These are phyloP conservation scores for Cynanchum wilfordii DNA, from an alignment of 257 asterid genomes.

Conservation along the genomic window DNA sequence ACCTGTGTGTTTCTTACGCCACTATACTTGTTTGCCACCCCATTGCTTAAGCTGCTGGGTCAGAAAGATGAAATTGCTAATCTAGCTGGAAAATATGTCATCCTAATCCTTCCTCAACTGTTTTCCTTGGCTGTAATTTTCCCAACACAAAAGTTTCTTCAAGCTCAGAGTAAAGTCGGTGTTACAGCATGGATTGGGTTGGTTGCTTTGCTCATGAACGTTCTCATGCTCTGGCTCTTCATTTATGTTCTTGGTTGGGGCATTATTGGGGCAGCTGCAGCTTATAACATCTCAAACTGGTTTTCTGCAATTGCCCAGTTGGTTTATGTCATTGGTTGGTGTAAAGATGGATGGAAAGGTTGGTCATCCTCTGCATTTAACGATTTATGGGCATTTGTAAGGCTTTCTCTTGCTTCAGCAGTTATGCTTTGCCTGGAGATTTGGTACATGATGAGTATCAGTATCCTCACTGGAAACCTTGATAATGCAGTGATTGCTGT, in stretches of 20 bases:
- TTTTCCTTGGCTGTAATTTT: constrained; percentile 51
- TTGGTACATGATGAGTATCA: constrained; percentile 83
- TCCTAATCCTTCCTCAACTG: constrained; percentile 55
- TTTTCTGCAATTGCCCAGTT: constrained; percentile 43
- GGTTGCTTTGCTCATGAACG: constrained; percentile 35
- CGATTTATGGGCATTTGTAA: constrained; percentile 73
- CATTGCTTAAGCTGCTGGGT: constrained; percentile 60
- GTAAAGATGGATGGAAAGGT: constrained; percentile 87
- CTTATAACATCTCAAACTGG: constrained; percentile 54
- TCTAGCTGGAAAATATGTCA: constrained; percentile 56
- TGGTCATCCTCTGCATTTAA: constrained; percentile 52
- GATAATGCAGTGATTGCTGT: constrained; percentile 62
- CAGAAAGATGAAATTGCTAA: constrained; percentile 54
- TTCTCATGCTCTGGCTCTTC: constrained; percentile 55
- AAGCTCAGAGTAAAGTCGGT: constrained; percentile 75
- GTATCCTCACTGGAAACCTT: constrained; percentile 68
- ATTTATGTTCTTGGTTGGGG: constrained; percentile 52
- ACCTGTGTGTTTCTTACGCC: constrained; percentile 51
- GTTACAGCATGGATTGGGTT: constrained; percentile 57
- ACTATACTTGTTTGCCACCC: constrained; percentile 64
- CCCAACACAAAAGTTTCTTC: constrained; percentile 73
- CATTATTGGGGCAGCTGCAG: constrained; percentile 58
- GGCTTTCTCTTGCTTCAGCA: constrained; percentile 83
- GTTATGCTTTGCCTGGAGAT: constrained; percentile 80
- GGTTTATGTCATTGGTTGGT: constrained; percentile 65